These are phyloP conservation scores for Uronychia setigera DNA, from an alignment of 73 alveolate species.

Conservation along the genomic window DNA sequence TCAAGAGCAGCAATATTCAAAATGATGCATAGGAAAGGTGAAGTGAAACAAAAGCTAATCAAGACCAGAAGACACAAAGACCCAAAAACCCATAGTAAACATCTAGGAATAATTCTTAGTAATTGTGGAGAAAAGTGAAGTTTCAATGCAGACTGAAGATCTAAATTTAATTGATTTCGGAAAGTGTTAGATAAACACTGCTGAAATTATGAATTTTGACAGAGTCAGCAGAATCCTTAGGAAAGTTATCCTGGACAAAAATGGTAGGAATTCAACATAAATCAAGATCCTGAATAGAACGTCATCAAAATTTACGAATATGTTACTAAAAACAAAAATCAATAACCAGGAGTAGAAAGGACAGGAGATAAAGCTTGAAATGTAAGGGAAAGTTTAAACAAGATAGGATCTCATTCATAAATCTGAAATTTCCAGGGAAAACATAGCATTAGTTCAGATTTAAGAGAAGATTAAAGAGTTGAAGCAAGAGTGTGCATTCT, in stretches of 20 bases:
- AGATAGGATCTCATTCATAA: background rate
- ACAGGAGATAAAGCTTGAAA: background rate
- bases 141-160: slow-evolving; percentile 39
- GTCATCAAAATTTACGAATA: background rate
- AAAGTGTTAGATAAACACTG: slow-evolving; percentile 18
- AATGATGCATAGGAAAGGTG: slow-evolving; percentile 11
- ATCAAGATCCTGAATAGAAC: background rate
- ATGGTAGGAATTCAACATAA: background rate
- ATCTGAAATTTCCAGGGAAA: background rate
- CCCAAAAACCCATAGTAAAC: background rate
- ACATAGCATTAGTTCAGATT: background rate
- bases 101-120: background rate
- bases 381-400: background rate
- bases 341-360: background rate
- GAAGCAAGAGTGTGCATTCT: background rate
- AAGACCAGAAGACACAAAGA: background rate
- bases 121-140: background rate
- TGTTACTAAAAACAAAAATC: background rate
- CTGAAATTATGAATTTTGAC: slow-evolving; percentile 45
- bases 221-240: slow-evolving; percentile 37
- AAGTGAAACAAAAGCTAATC: background rate
- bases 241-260: slow-evolving; percentile 31
- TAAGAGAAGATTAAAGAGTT: background rate
- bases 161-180: slow-evolving; percentile 42
- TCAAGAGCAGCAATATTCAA: background rate